Percentiles rank a stretch among this genome's conserved stretches.
These are phyloP conservation scores for Cercospora nicotianae DNA, from an alignment of 2,329 filamentous ascomycete genomes.

Conservation along the genomic window DNA sequence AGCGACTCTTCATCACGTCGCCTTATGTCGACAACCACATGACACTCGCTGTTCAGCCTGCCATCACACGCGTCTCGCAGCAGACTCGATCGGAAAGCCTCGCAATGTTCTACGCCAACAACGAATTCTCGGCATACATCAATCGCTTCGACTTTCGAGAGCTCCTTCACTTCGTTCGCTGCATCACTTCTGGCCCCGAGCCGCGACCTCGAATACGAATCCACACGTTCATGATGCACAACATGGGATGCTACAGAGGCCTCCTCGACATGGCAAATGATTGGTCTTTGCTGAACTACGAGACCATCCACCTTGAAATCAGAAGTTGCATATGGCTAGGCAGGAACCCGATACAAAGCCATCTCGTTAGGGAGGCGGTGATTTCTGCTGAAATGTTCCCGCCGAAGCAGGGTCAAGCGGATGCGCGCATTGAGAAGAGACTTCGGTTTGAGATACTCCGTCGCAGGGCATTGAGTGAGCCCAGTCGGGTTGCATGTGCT, in stretches of 20 bases:
- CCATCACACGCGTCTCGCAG: constrained; percentile 16
- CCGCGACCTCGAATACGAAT: not conserved
- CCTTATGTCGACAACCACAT: not conserved
- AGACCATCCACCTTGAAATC: constrained; percentile 4
- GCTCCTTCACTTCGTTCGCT: constrained; percentile 10
- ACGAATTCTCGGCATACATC: constrained; percentile 21
- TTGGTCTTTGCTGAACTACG: constrained; percentile 7
- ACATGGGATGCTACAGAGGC: constrained; percentile 15
- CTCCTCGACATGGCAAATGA: constrained; percentile 1
- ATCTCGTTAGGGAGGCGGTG: constrained; percentile 5
- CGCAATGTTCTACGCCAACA: constrained; percentile 26
- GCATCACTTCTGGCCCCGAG: constrained; percentile 6
- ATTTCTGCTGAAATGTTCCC: not conserved
- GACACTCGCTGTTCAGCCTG: constrained; percentile 18
- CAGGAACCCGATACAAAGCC: constrained; percentile 4
- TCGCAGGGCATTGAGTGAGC: not conserved
- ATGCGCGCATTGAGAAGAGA: not conserved
- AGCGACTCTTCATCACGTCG: not conserved
- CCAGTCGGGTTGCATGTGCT: not conserved
- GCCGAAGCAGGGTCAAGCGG: not conserved
- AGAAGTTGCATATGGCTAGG: not conserved
- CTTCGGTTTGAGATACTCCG: not conserved
- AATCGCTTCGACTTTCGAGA: constrained; percentile 10
- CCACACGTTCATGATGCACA: constrained; percentile 9
- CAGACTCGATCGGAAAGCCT: constrained; percentile 19